These are phyloP conservation scores for Haberlea rhodopensis DNA, from an alignment of 257 asterid genomes.

Conservation along the genomic window DNA sequence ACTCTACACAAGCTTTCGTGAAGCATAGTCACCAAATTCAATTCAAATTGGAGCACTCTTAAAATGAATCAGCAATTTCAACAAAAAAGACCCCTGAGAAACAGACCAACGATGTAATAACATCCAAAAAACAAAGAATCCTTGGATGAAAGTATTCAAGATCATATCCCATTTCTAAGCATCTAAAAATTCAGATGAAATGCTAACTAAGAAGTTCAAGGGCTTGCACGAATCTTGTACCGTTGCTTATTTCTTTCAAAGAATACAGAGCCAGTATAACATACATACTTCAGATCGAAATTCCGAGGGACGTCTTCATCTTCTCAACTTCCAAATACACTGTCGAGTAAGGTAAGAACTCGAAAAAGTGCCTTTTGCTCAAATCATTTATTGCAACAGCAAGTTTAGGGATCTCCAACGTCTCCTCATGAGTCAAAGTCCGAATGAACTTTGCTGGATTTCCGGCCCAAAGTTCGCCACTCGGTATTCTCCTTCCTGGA, in stretches of 20 bases:
- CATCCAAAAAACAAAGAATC: conserved; percentile 5
- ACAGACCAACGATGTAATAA: not conserved
- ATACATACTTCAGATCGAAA: conserved; percentile 49
- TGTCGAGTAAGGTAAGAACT: conserved; percentile 87
- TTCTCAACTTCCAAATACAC: conserved; percentile 94
- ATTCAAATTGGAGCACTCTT: not conserved
- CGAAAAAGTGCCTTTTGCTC: conserved; percentile 63
- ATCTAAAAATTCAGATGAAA: conserved; percentile 15
- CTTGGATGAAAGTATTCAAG: not conserved
- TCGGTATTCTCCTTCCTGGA: conserved; percentile 94
- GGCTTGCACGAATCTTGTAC: conserved; percentile 21
- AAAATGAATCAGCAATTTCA: not conserved
- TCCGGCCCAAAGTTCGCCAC: conserved; percentile 95
- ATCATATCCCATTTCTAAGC: conserved; percentile 17
- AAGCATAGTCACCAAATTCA: not conserved
- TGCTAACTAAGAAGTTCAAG: not conserved
- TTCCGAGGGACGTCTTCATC: conserved; percentile 73
- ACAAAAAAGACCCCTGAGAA: conserved; percentile 3
- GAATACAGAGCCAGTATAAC: conserved; percentile 19
- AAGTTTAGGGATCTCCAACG: conserved; percentile 81
- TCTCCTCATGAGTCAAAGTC: conserved; percentile 80
- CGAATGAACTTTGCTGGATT: conserved; percentile 93
- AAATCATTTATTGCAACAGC: conserved; percentile 83
- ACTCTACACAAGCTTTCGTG: no score
- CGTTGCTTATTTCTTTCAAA: conserved; percentile 32